Percentiles rank a stretch among this genome's conserved stretches.
These are phyloP conservation scores for Suillus fuscotomentosus DNA, from an alignment of 768 basidiomycete species.

Conservation along the genomic window DNA sequence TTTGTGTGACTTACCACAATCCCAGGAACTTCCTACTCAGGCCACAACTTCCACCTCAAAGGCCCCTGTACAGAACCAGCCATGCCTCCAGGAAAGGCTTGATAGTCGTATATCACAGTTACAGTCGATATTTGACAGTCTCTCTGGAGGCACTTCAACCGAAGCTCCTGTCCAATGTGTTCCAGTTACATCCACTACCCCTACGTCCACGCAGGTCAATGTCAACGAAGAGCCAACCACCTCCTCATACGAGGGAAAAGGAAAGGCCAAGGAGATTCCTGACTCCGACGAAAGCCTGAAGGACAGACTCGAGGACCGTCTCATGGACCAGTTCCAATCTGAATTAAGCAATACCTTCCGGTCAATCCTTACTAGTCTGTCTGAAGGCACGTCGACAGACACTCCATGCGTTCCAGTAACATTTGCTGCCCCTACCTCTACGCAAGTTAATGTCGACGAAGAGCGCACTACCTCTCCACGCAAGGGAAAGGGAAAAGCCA, in stretches of 20 bases:
- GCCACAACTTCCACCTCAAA: not conserved
- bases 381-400: not conserved
- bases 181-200: slow-evolving; percentile 3
- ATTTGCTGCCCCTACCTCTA: not conserved
- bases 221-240: not conserved
- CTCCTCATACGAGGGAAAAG: slow-evolving; percentile 25
- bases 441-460: not conserved
- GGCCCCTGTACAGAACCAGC: not conserved
- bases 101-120: slow-evolving; percentile 3
- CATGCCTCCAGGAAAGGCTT: not conserved
- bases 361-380: slow-evolving; percentile 3
- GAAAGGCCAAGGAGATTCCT: slow-evolving; percentile 33
- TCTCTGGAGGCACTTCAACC: not conserved
- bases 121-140: not conserved
- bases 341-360: slow-evolving; percentile 4
- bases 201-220: not conserved
- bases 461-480: not conserved
- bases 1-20: not conserved
- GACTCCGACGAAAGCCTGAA: slow-evolving; percentile 1
- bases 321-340: slow-evolving; percentile 9
- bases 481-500: slow-evolving; percentile 40
- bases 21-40: not conserved
- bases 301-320: slow-evolving; percentile 4
- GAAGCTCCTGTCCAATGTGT: not conserved
- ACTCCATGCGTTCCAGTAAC: slow-evolving; percentile 2